Conservation (phyloP, 148 eudicot species). For the Rhododendron griersonianum region DNA sequence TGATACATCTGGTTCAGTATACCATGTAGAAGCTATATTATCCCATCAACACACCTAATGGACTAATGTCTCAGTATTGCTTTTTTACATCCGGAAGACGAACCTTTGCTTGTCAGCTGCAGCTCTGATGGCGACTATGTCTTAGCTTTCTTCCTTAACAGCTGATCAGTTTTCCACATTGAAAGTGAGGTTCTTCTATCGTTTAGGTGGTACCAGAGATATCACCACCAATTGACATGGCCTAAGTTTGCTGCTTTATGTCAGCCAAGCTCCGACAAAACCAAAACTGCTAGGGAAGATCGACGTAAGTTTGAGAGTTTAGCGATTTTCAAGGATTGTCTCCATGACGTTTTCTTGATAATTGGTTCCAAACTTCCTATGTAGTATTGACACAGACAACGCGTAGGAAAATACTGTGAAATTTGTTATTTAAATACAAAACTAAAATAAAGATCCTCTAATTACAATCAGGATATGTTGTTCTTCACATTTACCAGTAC, state of each 20-base stretch:
- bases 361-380: background rate
- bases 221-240: background rate
- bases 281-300: background rate
- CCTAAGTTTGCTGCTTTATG: background rate
- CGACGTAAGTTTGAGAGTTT: background rate
- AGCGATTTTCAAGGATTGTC: background rate
- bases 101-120: background rate
- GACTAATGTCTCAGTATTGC: background rate
- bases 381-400: background rate
- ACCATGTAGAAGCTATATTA: background rate
- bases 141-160: background rate
- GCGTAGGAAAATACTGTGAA: background rate
- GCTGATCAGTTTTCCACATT: background rate
- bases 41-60: background rate
- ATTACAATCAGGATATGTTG: background rate
- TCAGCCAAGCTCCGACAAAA: background rate
- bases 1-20: background rate
- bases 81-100: background rate
- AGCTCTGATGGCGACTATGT: background rate
- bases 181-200: background rate
- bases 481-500: background rate
- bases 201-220: background rate
- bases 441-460: background rate
- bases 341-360: background rate
- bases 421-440: background rate